A percentile compares a stretch with the other conserved stretches of the same genome.
Evolutionary conservation across 805 yeast genomes (phyloP).

Genomic region (Metschnikowia borealis): DNA sequence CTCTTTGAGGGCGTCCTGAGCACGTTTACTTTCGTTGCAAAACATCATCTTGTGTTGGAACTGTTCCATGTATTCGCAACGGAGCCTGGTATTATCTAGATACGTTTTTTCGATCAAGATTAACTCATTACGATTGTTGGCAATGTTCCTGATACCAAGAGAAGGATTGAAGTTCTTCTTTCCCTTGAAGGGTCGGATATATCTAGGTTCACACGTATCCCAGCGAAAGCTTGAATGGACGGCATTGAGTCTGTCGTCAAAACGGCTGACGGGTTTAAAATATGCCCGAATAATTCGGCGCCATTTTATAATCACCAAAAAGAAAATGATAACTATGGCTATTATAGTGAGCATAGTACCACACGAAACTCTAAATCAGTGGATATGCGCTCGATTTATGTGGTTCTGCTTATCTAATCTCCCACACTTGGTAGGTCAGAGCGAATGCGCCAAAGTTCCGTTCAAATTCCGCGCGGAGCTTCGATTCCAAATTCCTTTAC

Average conservation of each 20-base stretch:
- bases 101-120: slow-evolving; percentile 62
- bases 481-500: background rate
- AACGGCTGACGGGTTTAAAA: background rate
- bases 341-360: background rate
- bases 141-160: slow-evolving; percentile 31
- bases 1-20: slow-evolving; percentile 42
- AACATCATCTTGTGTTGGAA: slow-evolving; percentile 24
- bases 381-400: background rate
- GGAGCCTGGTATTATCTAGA: slow-evolving; percentile 37
- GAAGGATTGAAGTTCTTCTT: slow-evolving; percentile 34
- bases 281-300: background rate
- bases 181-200: slow-evolving; percentile 34
- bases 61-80: slow-evolving; percentile 30
- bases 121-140: slow-evolving; percentile 47
- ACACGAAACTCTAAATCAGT: background rate
- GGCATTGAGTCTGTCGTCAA: slow-evolving; percentile 6
- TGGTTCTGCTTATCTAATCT: background rate
- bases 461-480: background rate
- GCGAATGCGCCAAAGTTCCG: slow-evolving; percentile 2
- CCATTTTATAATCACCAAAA: background rate
- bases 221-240: slow-evolving; percentile 12
- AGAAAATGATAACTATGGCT: background rate
- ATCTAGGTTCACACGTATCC: slow-evolving; percentile 45
- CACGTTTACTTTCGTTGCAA: slow-evolving; percentile 18
- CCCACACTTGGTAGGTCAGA: background rate